phyloP scores from a whole-genome alignment of 2,329 filamentous ascomycete species.

The Cordyceps fumosorosea region DNA sequence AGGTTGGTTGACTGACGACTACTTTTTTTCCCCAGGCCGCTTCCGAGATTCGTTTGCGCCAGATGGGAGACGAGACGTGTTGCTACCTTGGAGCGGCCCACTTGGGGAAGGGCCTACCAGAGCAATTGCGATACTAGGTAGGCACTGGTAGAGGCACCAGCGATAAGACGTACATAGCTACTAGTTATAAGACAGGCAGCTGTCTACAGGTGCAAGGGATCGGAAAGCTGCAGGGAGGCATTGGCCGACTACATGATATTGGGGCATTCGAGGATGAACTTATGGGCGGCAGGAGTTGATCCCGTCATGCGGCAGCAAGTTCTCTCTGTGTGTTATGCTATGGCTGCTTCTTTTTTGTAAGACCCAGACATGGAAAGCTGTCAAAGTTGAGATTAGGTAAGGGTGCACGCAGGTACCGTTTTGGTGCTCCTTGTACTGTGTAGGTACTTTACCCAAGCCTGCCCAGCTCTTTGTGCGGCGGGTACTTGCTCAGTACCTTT shows the following conservation, averaged over 20 bases:
- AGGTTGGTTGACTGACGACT: not conserved
- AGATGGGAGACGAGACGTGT: constrained; percentile 14
- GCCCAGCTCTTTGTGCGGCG: no score
- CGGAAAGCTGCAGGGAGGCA: not conserved
- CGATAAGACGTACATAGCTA: no score
- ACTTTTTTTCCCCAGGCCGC: constrained; percentile 12
- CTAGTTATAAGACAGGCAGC: not conserved
- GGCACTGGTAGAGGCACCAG: no score
- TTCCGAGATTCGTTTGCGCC: constrained; percentile 11
- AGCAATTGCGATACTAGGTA: not conserved
- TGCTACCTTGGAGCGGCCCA: constrained; percentile 11
- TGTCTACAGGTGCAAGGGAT: not conserved
- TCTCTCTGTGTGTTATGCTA: not conserved
- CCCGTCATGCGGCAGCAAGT: not conserved
- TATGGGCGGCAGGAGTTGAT: not conserved
- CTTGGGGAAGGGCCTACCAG: constrained; percentile 7
- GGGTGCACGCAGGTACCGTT: not conserved
- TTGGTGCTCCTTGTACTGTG: not conserved
- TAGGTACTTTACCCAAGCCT: not conserved
- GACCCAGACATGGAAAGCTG: not conserved
- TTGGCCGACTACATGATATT: not conserved
- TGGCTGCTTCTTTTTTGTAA: no score
- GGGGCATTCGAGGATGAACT: not conserved
- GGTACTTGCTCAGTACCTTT: constrained; percentile 3
- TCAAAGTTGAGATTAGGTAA: not conserved